Percentiles rank a stretch among this genome's conserved stretches.
Conservation (phyloP, 1,139 yeast species). For the Magnusiomyces ingens region DNA sequence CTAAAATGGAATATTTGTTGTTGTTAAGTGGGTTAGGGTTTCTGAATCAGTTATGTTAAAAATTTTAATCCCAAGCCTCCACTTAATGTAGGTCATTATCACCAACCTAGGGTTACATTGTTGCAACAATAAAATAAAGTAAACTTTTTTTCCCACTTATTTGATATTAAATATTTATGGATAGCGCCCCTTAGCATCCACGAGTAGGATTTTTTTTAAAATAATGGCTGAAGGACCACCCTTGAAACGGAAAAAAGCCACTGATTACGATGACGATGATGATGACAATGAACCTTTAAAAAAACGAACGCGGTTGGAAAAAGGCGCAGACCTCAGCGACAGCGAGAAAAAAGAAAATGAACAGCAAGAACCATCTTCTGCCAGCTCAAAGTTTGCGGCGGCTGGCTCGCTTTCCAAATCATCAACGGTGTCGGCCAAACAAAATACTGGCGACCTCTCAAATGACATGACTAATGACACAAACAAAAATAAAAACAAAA, state of each 20-base stretch:
- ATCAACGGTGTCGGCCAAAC: not conserved
- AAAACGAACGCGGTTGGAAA: not conserved
- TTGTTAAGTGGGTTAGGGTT: not conserved
- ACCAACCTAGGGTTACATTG: too few relatives aligned
- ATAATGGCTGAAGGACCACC: constrained; percentile 17
- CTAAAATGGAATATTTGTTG: not conserved
- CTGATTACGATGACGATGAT: constrained; percentile 14
- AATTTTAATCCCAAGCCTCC: constrained; percentile 50
- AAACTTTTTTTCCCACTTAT: too few relatives aligned
- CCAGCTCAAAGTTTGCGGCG: too few relatives aligned
- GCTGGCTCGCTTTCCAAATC: too few relatives aligned
- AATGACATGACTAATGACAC: not conserved
- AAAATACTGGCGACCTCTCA: not conserved
- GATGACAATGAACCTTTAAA: not conserved
- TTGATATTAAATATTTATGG: too few relatives aligned
- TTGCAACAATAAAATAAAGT: too few relatives aligned
- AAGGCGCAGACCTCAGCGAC: not conserved
- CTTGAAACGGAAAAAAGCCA: constrained; percentile 18
- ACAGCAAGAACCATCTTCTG: not conserved
- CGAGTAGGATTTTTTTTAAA: too few relatives aligned
- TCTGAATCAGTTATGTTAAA: not conserved
- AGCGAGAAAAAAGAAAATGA: not conserved
- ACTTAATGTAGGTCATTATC: constrained; percentile 50
- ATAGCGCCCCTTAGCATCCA: too few relatives aligned
- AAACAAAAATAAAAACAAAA: not conserved